Evolutionary conservation across 164 flowering plant species (phyloP), one percentile per base, ranked within the genome.

Genomic region (Warburgia ugandensis): DNA sequence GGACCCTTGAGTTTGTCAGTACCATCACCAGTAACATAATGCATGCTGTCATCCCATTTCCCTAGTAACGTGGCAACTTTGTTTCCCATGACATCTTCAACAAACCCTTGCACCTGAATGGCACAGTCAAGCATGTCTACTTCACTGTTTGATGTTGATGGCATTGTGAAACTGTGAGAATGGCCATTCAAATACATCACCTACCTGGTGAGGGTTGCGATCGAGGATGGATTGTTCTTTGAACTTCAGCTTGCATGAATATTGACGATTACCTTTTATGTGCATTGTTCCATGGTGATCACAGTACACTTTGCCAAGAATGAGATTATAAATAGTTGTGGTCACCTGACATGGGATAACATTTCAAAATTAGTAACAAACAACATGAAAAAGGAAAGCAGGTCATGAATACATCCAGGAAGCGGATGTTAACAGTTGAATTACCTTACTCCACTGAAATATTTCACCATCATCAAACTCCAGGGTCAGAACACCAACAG

Each of bases 381-480:
- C n/a, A n/a, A n/a, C n/a, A n/a, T n/a, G n/a, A n/a, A n/a, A n/a
- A n/a, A n/a, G n/a, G n/a, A n/a, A n/a, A n/a, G n/a, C n/a, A n/a
- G n/a, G n/a, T n/a, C n/a, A n/a, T n/a, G n/a, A n/a, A n/a, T n/a
- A n/a, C n/a, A n/a, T n/a, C n/a, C n/a, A n/a, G n/a, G n/a, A n/a
- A n/a, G n/a, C n/a, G n/a, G n/a, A n/a, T n/a, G n/a, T n/a, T n/a
- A n/a, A n/a, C n/a, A n/a, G n/a, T n/a, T n/a, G n/a, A n/a, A n/a
- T 2, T 57, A 91, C 98, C 96, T 91, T 91, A 73, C 84, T 91
- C 98, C 98, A 91, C 62, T 81, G 84, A 67, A 84, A 91, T 50
- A 78, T 68, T 60, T 87, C 98, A 12, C 98, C 98, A 66, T 91
- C 98, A 58, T 84, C 98, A 71, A 91, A 91, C 66, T 91, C 92